A percentile compares a stretch with the other conserved stretches of the same genome.
phyloP scores from a whole-genome alignment of 805 yeast genomes.

The Candida ascalaphidarum region DNA sequence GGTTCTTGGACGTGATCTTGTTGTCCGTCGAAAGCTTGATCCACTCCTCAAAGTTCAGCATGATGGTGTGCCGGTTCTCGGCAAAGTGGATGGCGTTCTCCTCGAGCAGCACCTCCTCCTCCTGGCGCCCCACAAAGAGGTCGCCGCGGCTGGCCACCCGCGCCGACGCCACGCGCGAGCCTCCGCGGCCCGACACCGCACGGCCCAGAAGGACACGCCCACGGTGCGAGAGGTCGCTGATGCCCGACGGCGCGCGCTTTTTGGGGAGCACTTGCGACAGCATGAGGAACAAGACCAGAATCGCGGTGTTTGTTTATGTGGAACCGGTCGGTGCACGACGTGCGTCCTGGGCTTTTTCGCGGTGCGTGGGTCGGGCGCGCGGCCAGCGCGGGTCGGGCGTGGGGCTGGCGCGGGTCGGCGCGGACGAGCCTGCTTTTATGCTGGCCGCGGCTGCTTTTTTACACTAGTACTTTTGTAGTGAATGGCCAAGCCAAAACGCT shows the following conservation, averaged over 20 bases:
- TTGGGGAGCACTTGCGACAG: neutral
- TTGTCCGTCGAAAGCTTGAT: conserved; percentile 39
- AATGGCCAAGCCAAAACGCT: too few relatives aligned
- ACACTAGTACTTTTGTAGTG: too few relatives aligned
- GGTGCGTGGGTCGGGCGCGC: too few relatives aligned
- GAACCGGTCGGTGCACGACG: too few relatives aligned
- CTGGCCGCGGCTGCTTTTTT: too few relatives aligned
- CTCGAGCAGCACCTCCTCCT: conserved; percentile 7
- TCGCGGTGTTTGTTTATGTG: too few relatives aligned
- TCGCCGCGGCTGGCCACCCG: conserved; percentile 12
- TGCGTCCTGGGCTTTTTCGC: too few relatives aligned
- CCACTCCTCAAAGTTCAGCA: conserved; percentile 41
- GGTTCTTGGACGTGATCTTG: conserved; percentile 39
- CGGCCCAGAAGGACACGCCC: neutral
- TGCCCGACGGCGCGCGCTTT: neutral
- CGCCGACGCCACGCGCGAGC: conserved; percentile 1
- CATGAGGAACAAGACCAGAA: too few relatives aligned
- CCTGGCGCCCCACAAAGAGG: conserved; percentile 8
- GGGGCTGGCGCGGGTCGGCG: too few relatives aligned
- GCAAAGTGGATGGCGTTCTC: conserved; percentile 35
- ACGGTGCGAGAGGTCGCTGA: neutral
- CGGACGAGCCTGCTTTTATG: too few relatives aligned
- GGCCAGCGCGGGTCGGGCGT: too few relatives aligned
- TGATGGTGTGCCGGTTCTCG: conserved; percentile 32
- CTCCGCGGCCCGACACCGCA: neutral